These are phyloP conservation scores for Biscutella laevigata DNA, from an alignment of 441 rosid species.

Conservation along the genomic window DNA sequence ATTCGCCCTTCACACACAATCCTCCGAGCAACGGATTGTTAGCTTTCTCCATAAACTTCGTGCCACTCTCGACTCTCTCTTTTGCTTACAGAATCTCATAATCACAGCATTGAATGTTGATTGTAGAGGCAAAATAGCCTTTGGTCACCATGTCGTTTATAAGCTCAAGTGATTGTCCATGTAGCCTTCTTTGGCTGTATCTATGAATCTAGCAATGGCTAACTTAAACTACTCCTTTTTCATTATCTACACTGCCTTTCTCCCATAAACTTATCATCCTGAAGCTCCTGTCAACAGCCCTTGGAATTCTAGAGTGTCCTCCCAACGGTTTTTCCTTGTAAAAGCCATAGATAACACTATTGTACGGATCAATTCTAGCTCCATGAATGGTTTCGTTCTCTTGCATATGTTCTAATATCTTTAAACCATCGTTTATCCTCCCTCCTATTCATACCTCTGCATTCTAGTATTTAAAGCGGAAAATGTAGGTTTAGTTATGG, in stretches of 20 bases:
- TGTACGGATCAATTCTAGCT: conserved; percentile 49
- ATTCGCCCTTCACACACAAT: conserved; percentile 37
- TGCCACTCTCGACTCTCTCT: conserved; percentile 42
- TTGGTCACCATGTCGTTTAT: conserved; percentile 48
- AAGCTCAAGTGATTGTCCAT: conserved; percentile 42
- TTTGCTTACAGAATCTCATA: conserved; percentile 39
- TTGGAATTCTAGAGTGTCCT: conserved; percentile 67
- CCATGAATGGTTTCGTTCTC: conserved; percentile 36
- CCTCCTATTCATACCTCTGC: no score
- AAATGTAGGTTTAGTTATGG: no score
- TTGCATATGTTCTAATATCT: conserved; percentile 70
- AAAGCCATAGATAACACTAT: conserved; percentile 58
- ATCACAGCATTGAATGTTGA: conserved; percentile 52
- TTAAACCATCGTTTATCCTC: conserved; percentile 48
- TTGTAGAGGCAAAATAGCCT: conserved; percentile 40
- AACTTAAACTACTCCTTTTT: conserved; percentile 44
- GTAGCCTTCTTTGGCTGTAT: conserved; percentile 37
- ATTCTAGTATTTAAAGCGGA: no score
- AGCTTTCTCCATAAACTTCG: conserved; percentile 55
- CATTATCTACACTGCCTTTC: conserved; percentile 41
- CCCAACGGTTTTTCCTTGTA: conserved; percentile 41
- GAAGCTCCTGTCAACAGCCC: conserved; percentile 53
- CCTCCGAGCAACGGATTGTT: conserved; percentile 35
- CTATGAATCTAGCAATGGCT: conserved; percentile 51
- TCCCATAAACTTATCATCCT: conserved; percentile 44